phyloP scores from a whole-genome alignment of 2,329 filamentous ascomycete genomes.

The Ophiostoma novo-ulmi region DNA sequence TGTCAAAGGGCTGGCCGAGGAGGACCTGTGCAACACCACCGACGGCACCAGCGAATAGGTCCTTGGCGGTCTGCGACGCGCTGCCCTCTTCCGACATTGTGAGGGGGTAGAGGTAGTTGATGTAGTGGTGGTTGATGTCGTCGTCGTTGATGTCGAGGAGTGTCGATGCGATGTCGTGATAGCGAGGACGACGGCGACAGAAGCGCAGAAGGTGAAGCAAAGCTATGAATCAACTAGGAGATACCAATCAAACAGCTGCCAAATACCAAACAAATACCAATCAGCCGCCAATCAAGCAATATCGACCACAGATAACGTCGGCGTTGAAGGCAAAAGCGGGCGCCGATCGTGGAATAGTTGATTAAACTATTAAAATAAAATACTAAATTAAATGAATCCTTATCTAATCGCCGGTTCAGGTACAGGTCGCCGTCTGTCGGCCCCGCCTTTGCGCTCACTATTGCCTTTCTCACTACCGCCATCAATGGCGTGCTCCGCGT shows the following conservation, averaged over 20 bases:
- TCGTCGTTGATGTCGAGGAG: neutral
- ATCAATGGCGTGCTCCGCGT: neutral
- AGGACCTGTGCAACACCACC: slow-evolving; percentile 93
- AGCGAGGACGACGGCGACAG: neutral
- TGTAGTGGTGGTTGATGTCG: neutral
- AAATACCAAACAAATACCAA: neutral
- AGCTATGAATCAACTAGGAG: neutral
- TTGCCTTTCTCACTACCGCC: neutral
- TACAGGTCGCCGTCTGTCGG: slow-evolving; percentile 3
- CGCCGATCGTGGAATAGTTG: slow-evolving; percentile 3
- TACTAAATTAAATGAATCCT: neutral
- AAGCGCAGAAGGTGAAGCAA: neutral
- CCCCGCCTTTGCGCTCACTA: neutral
- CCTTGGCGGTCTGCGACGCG: slow-evolving; percentile 66
- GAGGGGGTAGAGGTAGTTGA: neutral
- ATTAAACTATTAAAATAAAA: neutral
- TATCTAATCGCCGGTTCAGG: neutral
- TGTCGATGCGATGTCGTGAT: neutral
- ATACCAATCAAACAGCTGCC: neutral
- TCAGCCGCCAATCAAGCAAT: neutral
- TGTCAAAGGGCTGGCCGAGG: slow-evolving; percentile 73
- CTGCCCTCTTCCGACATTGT: slow-evolving; percentile 31
- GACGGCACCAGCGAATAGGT: slow-evolving; percentile 82
- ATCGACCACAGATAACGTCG: neutral
- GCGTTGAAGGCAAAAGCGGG: neutral